These are phyloP conservation scores for Malus hybrid DNA, from an alignment of 331 rosid species.

Conservation along the genomic window DNA sequence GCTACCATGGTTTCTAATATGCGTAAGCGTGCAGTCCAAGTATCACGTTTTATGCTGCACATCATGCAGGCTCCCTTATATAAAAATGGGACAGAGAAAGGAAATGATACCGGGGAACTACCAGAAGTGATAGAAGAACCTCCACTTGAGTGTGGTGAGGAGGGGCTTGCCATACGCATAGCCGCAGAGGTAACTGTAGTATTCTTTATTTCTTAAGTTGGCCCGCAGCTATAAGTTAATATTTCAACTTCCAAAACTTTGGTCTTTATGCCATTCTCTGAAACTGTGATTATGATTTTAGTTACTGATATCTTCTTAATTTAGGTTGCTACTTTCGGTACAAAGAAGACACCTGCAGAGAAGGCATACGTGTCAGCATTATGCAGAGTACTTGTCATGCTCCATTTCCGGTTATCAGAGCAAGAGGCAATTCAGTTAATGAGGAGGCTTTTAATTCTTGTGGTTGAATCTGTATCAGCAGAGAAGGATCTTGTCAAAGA, in stretches of 20 bases:
- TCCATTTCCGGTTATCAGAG: slow-evolving; percentile 65
- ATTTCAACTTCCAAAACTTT: neutral
- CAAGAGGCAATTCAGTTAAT: slow-evolving; percentile 58
- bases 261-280: neutral
- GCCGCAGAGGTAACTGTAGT: slow-evolving; percentile 60
- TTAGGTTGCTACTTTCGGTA: slow-evolving; percentile 58
- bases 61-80: slow-evolving; percentile 81
- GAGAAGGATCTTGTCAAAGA: slow-evolving; percentile 83
- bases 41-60: slow-evolving; percentile 91
- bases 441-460: slow-evolving; percentile 48
- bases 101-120: slow-evolving; percentile 24
- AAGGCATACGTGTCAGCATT: slow-evolving; percentile 70
- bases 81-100: slow-evolving; percentile 39
- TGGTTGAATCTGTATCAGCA: slow-evolving; percentile 40
- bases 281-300: neutral
- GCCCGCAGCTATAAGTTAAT: neutral
- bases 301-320: slow-evolving; percentile 7
- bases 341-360: slow-evolving; percentile 75
- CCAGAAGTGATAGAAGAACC: slow-evolving; percentile 50
- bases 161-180: slow-evolving; percentile 78
- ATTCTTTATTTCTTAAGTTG: slow-evolving; percentile 11
- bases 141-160: slow-evolving; percentile 75
- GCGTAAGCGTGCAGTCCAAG: slow-evolving; percentile 91
- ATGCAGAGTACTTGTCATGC: slow-evolving; percentile 55
- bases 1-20: slow-evolving; percentile 46